Evolutionary conservation across 306 rosid species (phyloP).

Genomic region (Pachyrhizus erosus): DNA sequence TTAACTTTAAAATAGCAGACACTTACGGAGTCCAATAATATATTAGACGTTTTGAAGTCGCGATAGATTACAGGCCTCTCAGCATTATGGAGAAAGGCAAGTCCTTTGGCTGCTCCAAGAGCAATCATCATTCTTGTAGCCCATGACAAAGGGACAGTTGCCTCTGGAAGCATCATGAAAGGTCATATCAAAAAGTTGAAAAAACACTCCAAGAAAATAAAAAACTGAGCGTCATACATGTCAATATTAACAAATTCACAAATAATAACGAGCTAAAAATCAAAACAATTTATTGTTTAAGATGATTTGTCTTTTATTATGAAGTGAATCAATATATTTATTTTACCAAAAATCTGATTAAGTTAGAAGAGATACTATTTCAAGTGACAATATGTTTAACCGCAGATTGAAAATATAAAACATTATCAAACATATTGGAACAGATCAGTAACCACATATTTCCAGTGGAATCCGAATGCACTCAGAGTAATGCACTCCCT

Average conservation of each 20-base stretch:
- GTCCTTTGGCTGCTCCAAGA: slow-evolving; percentile 97
- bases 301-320: background rate
- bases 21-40: slow-evolving; percentile 91
- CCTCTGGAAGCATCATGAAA: slow-evolving; percentile 67
- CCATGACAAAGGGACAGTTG: slow-evolving; percentile 87
- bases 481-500: slow-evolving; percentile 4
- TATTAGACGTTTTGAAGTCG: slow-evolving; percentile 95
- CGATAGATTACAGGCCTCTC: slow-evolving; percentile 97
- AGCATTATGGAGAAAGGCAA: slow-evolving; percentile 96
- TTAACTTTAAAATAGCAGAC: slow-evolving; percentile 25
- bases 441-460: slow-evolving; percentile 20
- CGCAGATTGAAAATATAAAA: background rate
- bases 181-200: slow-evolving; percentile 48
- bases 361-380: background rate
- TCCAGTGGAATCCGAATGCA: background rate
- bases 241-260: background rate
- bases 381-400: background rate
- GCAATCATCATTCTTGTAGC: slow-evolving; percentile 94
- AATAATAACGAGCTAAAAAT: background rate
- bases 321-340: slow-evolving; percentile 19
- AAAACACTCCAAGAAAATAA: slow-evolving; percentile 1
- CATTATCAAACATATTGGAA: background rate
- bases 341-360: slow-evolving; percentile 10
- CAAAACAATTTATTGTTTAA: background rate
- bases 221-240: background rate